Base-by-base conservation (phyloP, 2,329 filamentous ascomycete species). In the Arthrobotrys pseudoclavata region DNA sequence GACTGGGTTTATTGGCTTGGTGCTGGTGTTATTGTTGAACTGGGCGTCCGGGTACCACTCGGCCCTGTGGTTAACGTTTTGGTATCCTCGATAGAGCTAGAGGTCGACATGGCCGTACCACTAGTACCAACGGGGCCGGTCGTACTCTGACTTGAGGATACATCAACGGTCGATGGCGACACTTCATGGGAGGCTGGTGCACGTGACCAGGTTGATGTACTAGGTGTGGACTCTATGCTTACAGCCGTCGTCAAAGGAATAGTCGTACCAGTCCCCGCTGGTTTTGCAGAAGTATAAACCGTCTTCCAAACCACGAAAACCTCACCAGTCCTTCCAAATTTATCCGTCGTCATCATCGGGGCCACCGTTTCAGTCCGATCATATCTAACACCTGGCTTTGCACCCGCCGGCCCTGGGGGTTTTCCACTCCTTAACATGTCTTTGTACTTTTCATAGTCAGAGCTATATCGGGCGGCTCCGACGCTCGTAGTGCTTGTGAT, bases 281-380 rank as follows among this genome's bases (percentile, higher is more conserved):
- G 24, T 31, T 1, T 9, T 5, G 24, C 1, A 53, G 50, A 53
- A 10, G 26, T 24, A 18, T 26, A 29, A n/a, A 53, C 50, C 5
- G 50, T 53, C 50, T 53, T 18, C 50, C 24, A 29, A 18, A 53
- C 7, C 26, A 53, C 50, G 26, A 53, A 53, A 53, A 29, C 24
- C 50, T 29, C 24, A 1, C 13, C 50, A n/a, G 24, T 29, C 26
- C 15, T 53, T 53, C 50, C 50, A 31, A 15, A 53, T 13, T 10
- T 29, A 53, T 53, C 24, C 1, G 50, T 53, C 24, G 50, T 53
- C 24, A 29, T 53, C 13, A 53, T 9, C 3, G 50, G 50, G 1
- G 12, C 12, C 24, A 13, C 22, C 6, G 15, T 18, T 0, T 29
- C 15, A 15, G 15, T n/a, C 2, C 18, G 7, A 2, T 53, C 24